phyloP scores from a whole-genome alignment of 2,329 filamentous ascomycete species.

The Penicillium sp. region DNA sequence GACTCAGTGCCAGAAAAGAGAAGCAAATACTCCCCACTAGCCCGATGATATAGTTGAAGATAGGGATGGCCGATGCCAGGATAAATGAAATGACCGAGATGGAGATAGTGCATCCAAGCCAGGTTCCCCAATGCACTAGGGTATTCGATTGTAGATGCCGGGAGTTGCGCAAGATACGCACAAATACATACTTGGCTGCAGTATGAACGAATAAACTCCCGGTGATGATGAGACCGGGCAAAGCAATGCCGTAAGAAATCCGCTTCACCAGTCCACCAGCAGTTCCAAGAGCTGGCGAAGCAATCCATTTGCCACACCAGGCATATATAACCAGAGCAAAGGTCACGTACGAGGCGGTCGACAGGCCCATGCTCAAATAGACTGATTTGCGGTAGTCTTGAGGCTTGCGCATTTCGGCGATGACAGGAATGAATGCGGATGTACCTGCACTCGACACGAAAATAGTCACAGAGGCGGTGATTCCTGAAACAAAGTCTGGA shows the following conservation, averaged over 20 bases:
- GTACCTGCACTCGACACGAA: constrained; percentile 57
- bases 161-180: constrained; percentile 49
- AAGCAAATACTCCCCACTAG: constrained; percentile 49
- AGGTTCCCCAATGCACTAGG: constrained; percentile 48
- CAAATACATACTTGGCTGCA: constrained; percentile 53
- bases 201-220: constrained; percentile 43
- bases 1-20: constrained; percentile 46
- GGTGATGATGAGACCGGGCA: constrained; percentile 51
- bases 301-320: constrained; percentile 58
- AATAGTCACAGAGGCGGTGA: constrained; percentile 54
- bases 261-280: constrained; percentile 57
- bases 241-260: constrained; percentile 55
- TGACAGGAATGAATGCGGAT: constrained; percentile 58
- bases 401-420: constrained; percentile 58
- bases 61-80: constrained; percentile 50
- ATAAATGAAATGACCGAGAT: constrained; percentile 46
- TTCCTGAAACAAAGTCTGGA: constrained; percentile 54
- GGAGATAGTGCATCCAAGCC: constrained; percentile 44
- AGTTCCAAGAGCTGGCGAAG: constrained; percentile 56
- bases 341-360: constrained; percentile 52
- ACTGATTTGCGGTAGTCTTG: constrained; percentile 57
- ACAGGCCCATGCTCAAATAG: constrained; percentile 54
- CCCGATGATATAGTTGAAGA: constrained; percentile 50
- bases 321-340: constrained; percentile 57
- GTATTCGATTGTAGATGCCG: constrained; percentile 50